Base-by-base conservation (phyloP, 2,329 filamentous ascomycete genomes). In the Seiridium cupressi region DNA sequence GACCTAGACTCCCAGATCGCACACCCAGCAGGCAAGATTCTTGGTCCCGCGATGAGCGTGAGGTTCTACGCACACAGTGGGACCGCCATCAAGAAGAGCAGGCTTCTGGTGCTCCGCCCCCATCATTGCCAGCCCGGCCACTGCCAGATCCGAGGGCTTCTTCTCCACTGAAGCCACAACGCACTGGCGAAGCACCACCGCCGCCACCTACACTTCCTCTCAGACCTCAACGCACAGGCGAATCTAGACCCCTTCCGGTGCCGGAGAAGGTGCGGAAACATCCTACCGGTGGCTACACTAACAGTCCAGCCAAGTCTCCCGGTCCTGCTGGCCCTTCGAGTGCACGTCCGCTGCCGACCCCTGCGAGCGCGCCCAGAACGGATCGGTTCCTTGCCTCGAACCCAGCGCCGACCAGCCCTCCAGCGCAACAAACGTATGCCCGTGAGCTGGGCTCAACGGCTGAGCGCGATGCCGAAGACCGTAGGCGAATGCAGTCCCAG, bases 41-140 rank as follows among this genome's bases (percentile, higher is more conserved):
- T 63, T 90, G 86, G 86, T 74, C 84, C 63, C 75, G 76, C 58
- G 84, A 88, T 64, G 88, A 91, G 72, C 83, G 84, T 49, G 87
- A 90, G 51, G 83, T 85, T 49, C 76, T 90, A 13, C 82, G 83
- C 34, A 83, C 84, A 51, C 80, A 85, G 48, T 77, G 78, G 77
- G 74, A 75, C 34, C 73, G 78, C 44, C 75, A 80, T 36, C 78
- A 77, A 60, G 73, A 75, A 46, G 70, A 74, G 49, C 64, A 66
- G 36, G 40, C 58, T 66, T 31, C 69, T 70, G 31, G 66, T 68
- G 35, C 69, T 46, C 48, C 51, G 7, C 44, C 3, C 67, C 72
- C 10, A 64, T 64, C 62, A 48, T 64, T 68, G 26, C 71, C 74
- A 1, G 68, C 76, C 1, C 73, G 78, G 5, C 78, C 79, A 0